These are phyloP conservation scores for Pleurotus sapidus DNA, from an alignment of 768 basidiomycete genomes.

Conservation along the genomic window DNA sequence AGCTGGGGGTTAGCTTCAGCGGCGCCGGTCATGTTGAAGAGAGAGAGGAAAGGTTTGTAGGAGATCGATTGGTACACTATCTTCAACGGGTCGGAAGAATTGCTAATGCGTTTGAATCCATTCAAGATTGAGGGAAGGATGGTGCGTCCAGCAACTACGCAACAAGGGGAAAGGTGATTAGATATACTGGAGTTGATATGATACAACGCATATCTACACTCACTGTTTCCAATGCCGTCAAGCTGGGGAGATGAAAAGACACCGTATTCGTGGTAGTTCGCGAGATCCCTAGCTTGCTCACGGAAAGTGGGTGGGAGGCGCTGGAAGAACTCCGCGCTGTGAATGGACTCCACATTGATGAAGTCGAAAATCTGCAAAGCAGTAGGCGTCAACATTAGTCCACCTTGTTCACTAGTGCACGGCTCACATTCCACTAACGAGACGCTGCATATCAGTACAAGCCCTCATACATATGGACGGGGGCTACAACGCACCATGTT, in stretches of 20 bases:
- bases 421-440: constrained; percentile 35
- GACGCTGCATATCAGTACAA: not conserved
- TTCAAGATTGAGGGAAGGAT: constrained; percentile 59
- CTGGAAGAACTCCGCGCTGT: constrained; percentile 53
- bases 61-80: constrained; percentile 58
- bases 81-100: constrained; percentile 49
- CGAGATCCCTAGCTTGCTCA: constrained; percentile 55
- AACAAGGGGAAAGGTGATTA: not conserved
- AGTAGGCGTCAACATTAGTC: not conserved
- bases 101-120: constrained; percentile 48
- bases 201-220: not conserved
- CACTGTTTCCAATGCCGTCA: constrained; percentile 67
- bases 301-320: constrained; percentile 47
- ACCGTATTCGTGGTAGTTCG: constrained; percentile 72
- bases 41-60: constrained; percentile 75
- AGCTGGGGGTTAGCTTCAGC: constrained; percentile 48
- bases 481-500: constrained; percentile 49
- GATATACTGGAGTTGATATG: not conserved
- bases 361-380: constrained; percentile 58
- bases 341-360: constrained; percentile 70
- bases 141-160: constrained; percentile 62
- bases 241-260: constrained; percentile 55
- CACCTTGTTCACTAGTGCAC: not conserved
- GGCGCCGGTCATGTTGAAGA: constrained; percentile 75
- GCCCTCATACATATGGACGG: not conserved